Base-by-base conservation (phyloP, 331 rosid genomes). In the Phaseolus coccineus region DNA sequence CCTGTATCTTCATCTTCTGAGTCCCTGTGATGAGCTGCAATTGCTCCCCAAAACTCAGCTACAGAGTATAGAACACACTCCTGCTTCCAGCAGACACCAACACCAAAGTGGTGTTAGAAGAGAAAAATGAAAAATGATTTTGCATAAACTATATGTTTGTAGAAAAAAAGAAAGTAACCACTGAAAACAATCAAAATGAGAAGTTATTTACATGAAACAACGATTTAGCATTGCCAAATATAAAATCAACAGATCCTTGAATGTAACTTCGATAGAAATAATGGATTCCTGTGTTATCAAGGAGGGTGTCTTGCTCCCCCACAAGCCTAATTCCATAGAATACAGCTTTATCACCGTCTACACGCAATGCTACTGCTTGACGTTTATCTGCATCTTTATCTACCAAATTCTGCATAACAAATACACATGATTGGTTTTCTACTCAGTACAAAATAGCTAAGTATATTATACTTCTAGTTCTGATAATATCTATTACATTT, bases 21-120 rank as follows among this genome's bases (percentile, higher is more conserved):
- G 25, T 85, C 84, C 50, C 96, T 86, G 75, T 91, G 96, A 80
- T 94, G 96, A 28, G 98, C 97, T 62, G 98, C 91, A 46, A 92
- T 90, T 63, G 97, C 90, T 74, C 83, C 83, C 77, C 90, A 88
- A 40, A 14, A 84, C 15, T 64, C 57, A 1, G 94, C 89, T 19
- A 77, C 89, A 30, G 93, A 90, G 12, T 85, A 66, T 44, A 92
- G 69, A 10, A 84, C 33, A 76, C 93, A 92, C 15, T 87, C 84
- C 93, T 90, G 82, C 25, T 55, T 12, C 3, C 58, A 77, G 3
- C 57, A 73, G 0, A 37, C 35, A 78, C 9, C 61, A 78, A 40
- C 6, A 68, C 12, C 74, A 30, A 77, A 77, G 24, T 63, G 22
- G 24, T 63, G 22, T 66, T 10, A 33, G 40, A 12, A 47, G 46